Conservation (phyloP, 108 stramenopile species). For the Schizochytrium sp. region DNA sequence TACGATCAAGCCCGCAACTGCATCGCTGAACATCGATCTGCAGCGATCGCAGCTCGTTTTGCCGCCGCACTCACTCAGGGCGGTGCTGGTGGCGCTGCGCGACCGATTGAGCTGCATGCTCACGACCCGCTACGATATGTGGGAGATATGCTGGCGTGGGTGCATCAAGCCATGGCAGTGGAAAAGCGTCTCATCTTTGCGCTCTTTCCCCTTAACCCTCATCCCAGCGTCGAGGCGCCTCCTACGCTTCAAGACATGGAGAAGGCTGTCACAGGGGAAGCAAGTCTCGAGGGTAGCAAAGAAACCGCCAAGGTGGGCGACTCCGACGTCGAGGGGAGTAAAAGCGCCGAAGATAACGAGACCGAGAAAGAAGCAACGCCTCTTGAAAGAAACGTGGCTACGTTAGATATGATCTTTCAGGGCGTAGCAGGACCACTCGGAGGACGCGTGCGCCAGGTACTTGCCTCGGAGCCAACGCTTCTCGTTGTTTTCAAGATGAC, state of each 20-base stretch:
- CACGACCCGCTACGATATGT: background rate
- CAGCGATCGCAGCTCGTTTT: background rate
- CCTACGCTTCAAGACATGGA: background rate
- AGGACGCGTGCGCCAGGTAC: background rate
- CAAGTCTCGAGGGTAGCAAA: background rate
- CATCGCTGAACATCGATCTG: background rate
- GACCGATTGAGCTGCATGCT: background rate
- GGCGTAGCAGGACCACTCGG: background rate
- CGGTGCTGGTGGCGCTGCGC: background rate
- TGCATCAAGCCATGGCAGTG: background rate
- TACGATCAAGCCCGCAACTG: background rate
- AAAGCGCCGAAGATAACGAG: background rate
- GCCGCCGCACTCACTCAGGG: background rate
- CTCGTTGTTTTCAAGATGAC: background rate
- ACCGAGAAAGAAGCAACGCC: background rate
- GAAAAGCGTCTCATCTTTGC: background rate
- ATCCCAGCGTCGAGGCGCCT: background rate
- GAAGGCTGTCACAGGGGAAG: background rate
- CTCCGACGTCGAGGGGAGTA: too few species aligned
- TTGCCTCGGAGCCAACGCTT: background rate
- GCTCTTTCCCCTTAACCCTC: background rate
- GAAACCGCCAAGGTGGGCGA: background rate
- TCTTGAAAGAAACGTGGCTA: background rate
- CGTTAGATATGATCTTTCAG: background rate
- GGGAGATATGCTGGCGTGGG: conserved; percentile 16